Conservation (phyloP, 139 green algal genomes). For the Chlamydomonas sphaeroides region DNA sequence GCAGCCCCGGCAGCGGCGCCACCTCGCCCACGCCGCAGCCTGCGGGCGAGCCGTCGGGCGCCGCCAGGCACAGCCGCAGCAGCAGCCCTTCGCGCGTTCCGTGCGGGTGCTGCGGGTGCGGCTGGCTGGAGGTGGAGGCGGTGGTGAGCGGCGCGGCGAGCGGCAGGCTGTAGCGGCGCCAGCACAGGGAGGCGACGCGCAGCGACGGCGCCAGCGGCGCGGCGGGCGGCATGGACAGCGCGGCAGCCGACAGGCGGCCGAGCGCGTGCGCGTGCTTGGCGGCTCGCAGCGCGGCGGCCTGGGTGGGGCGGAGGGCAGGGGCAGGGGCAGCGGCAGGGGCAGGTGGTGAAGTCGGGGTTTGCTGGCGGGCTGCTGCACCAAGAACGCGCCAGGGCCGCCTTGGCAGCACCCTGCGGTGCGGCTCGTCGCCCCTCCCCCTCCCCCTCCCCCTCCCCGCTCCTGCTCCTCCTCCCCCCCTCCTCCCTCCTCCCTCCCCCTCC, state of each 20-base stretch:
- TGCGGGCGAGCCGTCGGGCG: background rate
- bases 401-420: too few species aligned
- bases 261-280: constrained; percentile 15
- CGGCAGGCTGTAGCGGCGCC: constrained; percentile 66
- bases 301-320: background rate
- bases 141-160: constrained; percentile 73
- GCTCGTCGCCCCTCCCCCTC: background rate
- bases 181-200: background rate
- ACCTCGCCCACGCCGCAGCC: constrained; percentile 76
- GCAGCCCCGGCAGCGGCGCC: constrained; percentile 88
- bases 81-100: constrained; percentile 57
- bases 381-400: too few species aligned
- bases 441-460: too few species aligned
- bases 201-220: background rate
- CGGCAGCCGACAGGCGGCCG: background rate
- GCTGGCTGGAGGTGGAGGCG: too few species aligned
- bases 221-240: background rate
- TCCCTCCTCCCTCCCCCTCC: too few species aligned
- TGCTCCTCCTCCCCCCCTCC: too few species aligned
- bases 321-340: background rate
- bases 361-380: too few species aligned
- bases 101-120: background rate
- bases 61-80: constrained; percentile 49
- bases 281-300: constrained; percentile 11
- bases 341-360: background rate